Evolutionary conservation across 352 stramenopile genomes (phyloP).

Genomic region (Pythium plurisporium): DNA sequence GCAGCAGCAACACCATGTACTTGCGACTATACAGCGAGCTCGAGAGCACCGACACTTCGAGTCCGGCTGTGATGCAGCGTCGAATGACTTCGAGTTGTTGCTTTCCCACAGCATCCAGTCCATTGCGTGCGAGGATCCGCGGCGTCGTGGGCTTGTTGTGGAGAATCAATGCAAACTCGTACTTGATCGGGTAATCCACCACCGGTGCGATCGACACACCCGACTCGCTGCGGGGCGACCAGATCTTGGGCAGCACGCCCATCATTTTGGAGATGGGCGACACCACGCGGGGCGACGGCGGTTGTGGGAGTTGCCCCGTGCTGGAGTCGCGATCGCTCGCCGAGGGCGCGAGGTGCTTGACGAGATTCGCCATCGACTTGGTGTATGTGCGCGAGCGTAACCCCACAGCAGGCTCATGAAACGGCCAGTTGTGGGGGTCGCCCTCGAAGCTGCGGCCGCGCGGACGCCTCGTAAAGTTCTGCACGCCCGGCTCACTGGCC

Average conservation of each 20-base stretch:
- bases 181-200: slow-evolving; percentile 68
- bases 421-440: slow-evolving; percentile 11
- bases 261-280: slow-evolving; percentile 47
- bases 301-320: slow-evolving; percentile 2
- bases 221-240: slow-evolving; percentile 56
- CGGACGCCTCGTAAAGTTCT: slow-evolving; percentile 16
- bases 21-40: slow-evolving; percentile 80
- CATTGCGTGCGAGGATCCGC: slow-evolving; percentile 66
- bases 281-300: slow-evolving; percentile 27
- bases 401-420: slow-evolving; percentile 19
- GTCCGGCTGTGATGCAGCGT: slow-evolving; percentile 64
- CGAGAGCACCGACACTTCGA: slow-evolving; percentile 76
- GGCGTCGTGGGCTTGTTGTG: slow-evolving; percentile 80
- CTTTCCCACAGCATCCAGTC: slow-evolving; percentile 65
- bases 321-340: slow-evolving; percentile 17
- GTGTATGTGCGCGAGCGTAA: slow-evolving; percentile 65
- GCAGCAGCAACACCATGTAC: slow-evolving; percentile 72
- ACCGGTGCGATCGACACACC: slow-evolving; percentile 27
- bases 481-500: slow-evolving; percentile 17
- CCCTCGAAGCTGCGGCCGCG: slow-evolving; percentile 22
- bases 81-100: slow-evolving; percentile 72
- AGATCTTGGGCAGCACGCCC: slow-evolving; percentile 53
- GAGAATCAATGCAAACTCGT: slow-evolving; percentile 80
- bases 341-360: slow-evolving; percentile 71
- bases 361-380: slow-evolving; percentile 72